Percentiles rank a stretch among this genome's conserved stretches.
phyloP scores from a whole-genome alignment of 495 filamentous ascomycete species.

The Penicillium subrubescens region DNA sequence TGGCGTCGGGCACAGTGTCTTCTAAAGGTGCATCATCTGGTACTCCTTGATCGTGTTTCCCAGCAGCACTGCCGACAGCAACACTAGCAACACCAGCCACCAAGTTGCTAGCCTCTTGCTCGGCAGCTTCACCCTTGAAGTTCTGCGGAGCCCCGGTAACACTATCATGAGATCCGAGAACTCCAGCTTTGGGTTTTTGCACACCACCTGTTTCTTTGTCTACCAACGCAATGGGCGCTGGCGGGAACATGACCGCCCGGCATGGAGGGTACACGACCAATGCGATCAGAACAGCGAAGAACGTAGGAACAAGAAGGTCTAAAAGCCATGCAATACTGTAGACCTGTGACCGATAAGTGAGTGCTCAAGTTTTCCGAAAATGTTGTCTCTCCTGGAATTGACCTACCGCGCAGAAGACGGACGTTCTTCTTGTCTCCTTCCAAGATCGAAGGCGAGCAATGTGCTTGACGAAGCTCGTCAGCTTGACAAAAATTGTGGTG shows the following conservation, averaged over 20 bases:
- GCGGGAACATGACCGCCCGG: slow-evolving; percentile 70
- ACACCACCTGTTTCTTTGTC: slow-evolving; percentile 65
- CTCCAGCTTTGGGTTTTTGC: slow-evolving; percentile 74
- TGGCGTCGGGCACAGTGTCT: slow-evolving; percentile 62
- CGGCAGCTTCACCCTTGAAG: slow-evolving; percentile 82
- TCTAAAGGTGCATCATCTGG: slow-evolving; percentile 44
- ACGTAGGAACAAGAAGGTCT: slow-evolving; percentile 64
- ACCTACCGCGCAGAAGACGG: slow-evolving; percentile 62
- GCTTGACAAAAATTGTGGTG: slow-evolving; percentile 71
- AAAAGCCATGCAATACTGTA: slow-evolving; percentile 76
- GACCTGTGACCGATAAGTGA: slow-evolving; percentile 37
- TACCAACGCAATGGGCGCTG: slow-evolving; percentile 72
- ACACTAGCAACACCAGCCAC: slow-evolving; percentile 74
- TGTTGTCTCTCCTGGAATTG: slow-evolving; percentile 32
- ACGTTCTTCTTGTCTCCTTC: slow-evolving; percentile 72
- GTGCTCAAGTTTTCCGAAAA: neutral
- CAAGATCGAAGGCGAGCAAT: slow-evolving; percentile 77
- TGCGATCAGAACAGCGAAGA: slow-evolving; percentile 59
- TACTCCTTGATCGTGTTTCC: slow-evolving; percentile 65
- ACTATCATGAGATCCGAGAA: slow-evolving; percentile 74
- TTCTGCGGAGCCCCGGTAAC: slow-evolving; percentile 81
- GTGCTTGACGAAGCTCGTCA: slow-evolving; percentile 70
- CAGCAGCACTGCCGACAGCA: slow-evolving; percentile 71
- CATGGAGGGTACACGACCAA: slow-evolving; percentile 67
- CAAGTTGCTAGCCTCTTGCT: slow-evolving; percentile 81